Evolutionary conservation across 1,139 yeast genomes (phyloP).

Genomic region (Neolecta irregularis): DNA sequence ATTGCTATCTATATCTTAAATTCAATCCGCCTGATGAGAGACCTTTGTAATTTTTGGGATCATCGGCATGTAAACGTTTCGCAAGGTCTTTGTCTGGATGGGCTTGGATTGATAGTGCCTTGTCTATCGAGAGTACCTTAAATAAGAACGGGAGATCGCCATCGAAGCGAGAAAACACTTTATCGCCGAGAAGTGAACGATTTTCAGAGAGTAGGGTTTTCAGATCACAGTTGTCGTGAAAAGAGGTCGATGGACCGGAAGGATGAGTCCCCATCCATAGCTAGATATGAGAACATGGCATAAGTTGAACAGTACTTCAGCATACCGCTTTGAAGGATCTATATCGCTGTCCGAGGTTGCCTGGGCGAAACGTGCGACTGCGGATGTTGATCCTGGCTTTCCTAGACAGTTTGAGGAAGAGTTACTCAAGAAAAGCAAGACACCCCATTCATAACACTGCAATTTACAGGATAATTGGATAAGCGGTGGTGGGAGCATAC

Average conservation of each 20-base stretch:
- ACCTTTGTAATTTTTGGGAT: slow-evolving; percentile 78
- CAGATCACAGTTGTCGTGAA: slow-evolving; percentile 39
- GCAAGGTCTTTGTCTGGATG: slow-evolving; percentile 90
- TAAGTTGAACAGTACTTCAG: neutral
- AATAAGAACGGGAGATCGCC: slow-evolving; percentile 79
- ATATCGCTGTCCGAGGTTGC: neutral
- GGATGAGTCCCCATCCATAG: slow-evolving; percentile 99
- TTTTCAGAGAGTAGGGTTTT: slow-evolving; percentile 46
- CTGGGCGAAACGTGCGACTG: neutral
- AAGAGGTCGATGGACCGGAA: slow-evolving; percentile 63
- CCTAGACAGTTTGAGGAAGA: neutral
- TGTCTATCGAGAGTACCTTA: slow-evolving; percentile 81
- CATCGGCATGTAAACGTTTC: slow-evolving; percentile 53
- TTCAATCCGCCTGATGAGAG: neutral
- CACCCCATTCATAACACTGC: slow-evolving; percentile 4
- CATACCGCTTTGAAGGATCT: neutral
- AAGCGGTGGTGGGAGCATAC: no score
- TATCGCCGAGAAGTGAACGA: slow-evolving; percentile 48
- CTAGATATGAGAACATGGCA: slow-evolving; percentile 24
- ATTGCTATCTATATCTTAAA: slow-evolving; percentile 46
- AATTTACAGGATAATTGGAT: no score
- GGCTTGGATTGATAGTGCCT: slow-evolving; percentile 90
- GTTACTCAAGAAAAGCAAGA: neutral
- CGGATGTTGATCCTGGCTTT: neutral
- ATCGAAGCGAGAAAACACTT: slow-evolving; percentile 40